phyloP scores from a whole-genome alignment of 2,329 filamentous ascomycete species.

The Stagonosporopsis tanaceti region DNA sequence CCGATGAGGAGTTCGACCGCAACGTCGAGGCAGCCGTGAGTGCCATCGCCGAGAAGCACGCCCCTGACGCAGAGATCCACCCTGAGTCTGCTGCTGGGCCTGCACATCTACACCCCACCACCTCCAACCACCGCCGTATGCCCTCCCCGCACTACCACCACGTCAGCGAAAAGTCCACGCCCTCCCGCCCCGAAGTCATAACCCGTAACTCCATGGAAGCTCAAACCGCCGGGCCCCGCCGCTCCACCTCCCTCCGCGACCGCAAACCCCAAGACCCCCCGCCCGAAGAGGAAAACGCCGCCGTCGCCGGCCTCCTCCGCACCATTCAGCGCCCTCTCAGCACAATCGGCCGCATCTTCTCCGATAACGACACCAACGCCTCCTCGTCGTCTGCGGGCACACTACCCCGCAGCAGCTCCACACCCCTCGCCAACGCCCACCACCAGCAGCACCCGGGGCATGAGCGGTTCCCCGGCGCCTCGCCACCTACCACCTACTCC shows the following conservation, averaged over 20 bases:
- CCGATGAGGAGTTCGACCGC: constrained; percentile 92
- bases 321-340: constrained; percentile 91
- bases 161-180: constrained; percentile 59
- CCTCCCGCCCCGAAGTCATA: constrained; percentile 65
- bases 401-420: constrained; percentile 58
- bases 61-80: constrained; percentile 53
- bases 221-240: constrained; percentile 65
- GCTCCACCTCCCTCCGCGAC: constrained; percentile 62
- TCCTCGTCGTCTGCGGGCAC: constrained; percentile 45
- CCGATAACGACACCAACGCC: constrained; percentile 64
- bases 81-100: constrained; percentile 25
- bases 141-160: constrained; percentile 54
- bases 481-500: neutral
- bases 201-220: constrained; percentile 67
- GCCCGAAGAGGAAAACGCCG: constrained; percentile 74
- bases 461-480: constrained; percentile 43
- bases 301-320: constrained; percentile 83
- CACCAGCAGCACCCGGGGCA: constrained; percentile 53
- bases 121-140: constrained; percentile 44
- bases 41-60: constrained; percentile 89
- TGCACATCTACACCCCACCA: constrained; percentile 28
- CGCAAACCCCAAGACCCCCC: constrained; percentile 34
- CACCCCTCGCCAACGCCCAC: constrained; percentile 53
- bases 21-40: constrained; percentile 97
- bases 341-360: constrained; percentile 94